These are phyloP conservation scores for Rhodamnia rubescens DNA, from an alignment of 345 rosid genomes.

Conservation along the genomic window DNA sequence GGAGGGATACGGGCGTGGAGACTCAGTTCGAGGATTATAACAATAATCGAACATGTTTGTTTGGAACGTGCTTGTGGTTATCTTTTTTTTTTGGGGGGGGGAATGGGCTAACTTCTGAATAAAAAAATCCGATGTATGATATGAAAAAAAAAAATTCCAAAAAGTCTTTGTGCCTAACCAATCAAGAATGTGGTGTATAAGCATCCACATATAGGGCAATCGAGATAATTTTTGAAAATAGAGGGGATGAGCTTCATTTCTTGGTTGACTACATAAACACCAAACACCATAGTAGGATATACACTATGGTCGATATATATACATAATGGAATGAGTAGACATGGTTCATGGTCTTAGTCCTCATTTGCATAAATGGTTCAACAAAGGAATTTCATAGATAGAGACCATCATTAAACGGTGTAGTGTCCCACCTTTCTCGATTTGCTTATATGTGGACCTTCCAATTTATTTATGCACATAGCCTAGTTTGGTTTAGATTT, in stretches of 20 bases:
- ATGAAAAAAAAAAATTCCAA: neutral
- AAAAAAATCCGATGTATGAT: neutral
- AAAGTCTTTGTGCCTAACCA: neutral
- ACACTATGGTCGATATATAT: neutral
- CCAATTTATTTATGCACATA: neutral
- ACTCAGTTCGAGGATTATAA: neutral
- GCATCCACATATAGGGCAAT: neutral
- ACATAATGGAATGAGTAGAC: neutral
- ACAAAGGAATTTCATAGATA: neutral
- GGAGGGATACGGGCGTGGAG: too few relatives aligned
- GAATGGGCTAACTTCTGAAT: neutral
- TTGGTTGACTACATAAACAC: slow-evolving; percentile 26
- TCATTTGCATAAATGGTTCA: neutral
- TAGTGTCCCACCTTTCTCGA: neutral
- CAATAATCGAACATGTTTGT: too few relatives aligned
- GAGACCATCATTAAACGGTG: neutral
- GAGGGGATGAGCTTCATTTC: slow-evolving; percentile 18
- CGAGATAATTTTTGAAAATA: slow-evolving; percentile 5
- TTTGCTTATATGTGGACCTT: neutral
- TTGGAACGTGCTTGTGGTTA: too few relatives aligned
- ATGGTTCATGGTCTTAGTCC: neutral
- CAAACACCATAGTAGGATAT: neutral
- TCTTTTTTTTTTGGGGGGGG: too few relatives aligned
- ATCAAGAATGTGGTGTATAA: neutral
- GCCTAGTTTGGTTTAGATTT: too few relatives aligned